Evolutionary conservation across 169 alveolate species (phyloP).

Genomic region (Plasmodium relictum): DNA sequence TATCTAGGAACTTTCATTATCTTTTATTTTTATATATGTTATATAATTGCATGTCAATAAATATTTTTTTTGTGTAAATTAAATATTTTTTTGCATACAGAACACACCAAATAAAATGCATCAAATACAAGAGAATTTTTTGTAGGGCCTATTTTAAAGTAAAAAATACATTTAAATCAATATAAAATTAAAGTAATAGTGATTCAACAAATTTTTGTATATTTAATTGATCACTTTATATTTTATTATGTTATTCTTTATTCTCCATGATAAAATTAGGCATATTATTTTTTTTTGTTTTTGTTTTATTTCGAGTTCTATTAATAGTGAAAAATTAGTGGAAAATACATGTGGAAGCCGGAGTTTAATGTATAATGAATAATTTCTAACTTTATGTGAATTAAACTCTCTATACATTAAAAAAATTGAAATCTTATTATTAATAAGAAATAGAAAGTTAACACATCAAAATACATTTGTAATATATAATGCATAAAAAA

Average conservation of each 20-base stretch:
- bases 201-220: no score
- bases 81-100: constrained; percentile 10
- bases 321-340: no score
- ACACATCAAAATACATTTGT: no score
- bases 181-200: neutral
- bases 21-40: constrained; percentile 30
- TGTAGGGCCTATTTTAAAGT: neutral
- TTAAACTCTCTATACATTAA: neutral
- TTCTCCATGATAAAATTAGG: constrained; percentile 2
- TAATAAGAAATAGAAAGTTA: no score
- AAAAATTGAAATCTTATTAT: no score
- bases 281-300: neutral
- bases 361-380: no score
- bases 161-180: neutral
- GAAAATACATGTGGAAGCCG: no score
- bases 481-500: no score
- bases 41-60: constrained; percentile 54
- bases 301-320: no score
- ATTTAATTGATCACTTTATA: neutral
- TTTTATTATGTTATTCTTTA: neutral
- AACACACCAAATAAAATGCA: neutral
- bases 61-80: constrained; percentile 10
- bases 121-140: no score
- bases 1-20: constrained; percentile 20
- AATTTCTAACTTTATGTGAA: no score